Base-by-base conservation (phyloP, 345 rosid species). In the Lumnitzera littorea region DNA sequence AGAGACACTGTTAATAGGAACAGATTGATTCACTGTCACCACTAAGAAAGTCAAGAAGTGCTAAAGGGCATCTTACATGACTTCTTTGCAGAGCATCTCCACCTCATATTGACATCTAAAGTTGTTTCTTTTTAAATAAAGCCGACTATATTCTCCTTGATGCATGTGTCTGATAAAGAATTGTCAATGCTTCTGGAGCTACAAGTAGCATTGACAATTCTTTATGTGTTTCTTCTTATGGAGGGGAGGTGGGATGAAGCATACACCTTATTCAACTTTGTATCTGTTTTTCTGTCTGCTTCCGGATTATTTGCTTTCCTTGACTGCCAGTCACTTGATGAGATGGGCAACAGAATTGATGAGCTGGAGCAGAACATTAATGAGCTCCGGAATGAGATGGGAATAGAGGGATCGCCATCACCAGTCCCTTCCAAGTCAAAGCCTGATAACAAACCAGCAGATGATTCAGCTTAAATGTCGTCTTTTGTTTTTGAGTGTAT, bases 321-420 rank as follows among this genome's bases (percentile, higher is more conserved):
- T 82, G 60, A 86, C 86, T 69, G 50, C 71, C 15, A 58, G 55
- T 73, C 76, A 84, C 94, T 86, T 27, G 94, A 86, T 72, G 94
- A 86, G 56, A 86, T 86, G 94, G 90, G 94, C 57, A 57, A 25
- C 75, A 81, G 90, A 52, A 80, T 84, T 67, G 76, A 84, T 29
- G 87, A 86, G 65, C 65, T 86, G 80, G 94, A 84, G 73, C 80
- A 84, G 73, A 84, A 87, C 81, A 76, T 86, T 62, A 76, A 82
- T 23, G 87, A 82, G 53, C 74, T 86, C 13, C 74, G 71, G 66
- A 58, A 82, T 60, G 86, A 80, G 69, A 76, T 84, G 86, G 92
- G 86, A 16, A 78, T 83, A 58, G 92, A 86, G 66, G 90, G 84
- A n/a, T 78, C 87, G 20, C 86, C 87, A 46, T 76, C 89, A 25